Evolutionary conservation across 2,329 filamentous ascomycete species (phyloP).

Genomic region (Chrysosphaeria jannelii): DNA sequence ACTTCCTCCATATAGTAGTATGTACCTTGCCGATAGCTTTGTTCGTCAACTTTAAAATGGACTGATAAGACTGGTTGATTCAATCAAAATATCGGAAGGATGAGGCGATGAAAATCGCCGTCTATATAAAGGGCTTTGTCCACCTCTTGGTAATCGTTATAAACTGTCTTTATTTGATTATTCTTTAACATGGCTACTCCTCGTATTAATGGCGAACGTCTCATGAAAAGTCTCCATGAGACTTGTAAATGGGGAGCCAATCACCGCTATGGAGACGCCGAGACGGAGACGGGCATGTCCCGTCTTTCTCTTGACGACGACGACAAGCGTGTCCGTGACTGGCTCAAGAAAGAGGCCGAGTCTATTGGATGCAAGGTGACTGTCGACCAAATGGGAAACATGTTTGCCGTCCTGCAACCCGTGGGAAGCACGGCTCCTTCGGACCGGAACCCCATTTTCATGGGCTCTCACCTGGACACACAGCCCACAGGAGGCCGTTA

Average conservation of each 20-base stretch:
- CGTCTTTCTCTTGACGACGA: constrained; percentile 40
- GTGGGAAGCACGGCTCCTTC: no score
- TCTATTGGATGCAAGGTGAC: constrained; percentile 34
- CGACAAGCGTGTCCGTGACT: constrained; percentile 41
- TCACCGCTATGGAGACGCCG: constrained; percentile 4
- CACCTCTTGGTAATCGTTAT: no score
- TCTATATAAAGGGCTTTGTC: no score
- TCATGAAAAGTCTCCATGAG: constrained; percentile 4
- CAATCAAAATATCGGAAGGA: no score
- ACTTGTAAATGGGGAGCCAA: constrained; percentile 5
- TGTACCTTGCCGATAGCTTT: no score
- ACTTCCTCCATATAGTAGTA: no score
- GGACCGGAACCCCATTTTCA: constrained; percentile 33
- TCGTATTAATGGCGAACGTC: constrained; percentile 3
- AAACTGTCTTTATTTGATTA: no score
- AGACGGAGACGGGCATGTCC: constrained; percentile 39
- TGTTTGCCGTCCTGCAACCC: constrained; percentile 44
- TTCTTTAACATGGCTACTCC: background rate
- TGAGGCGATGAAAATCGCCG: no score
- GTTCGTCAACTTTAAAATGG: no score
- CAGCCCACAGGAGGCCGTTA: constrained; percentile 36
- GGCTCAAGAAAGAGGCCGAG: constrained; percentile 37
- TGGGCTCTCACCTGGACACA: constrained; percentile 38
- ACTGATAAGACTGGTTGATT: no score
- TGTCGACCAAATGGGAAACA: constrained; percentile 52